Conservation (phyloP, 2,329 filamentous ascomycete species). For the Colletotrichum orbiculare region DNA sequence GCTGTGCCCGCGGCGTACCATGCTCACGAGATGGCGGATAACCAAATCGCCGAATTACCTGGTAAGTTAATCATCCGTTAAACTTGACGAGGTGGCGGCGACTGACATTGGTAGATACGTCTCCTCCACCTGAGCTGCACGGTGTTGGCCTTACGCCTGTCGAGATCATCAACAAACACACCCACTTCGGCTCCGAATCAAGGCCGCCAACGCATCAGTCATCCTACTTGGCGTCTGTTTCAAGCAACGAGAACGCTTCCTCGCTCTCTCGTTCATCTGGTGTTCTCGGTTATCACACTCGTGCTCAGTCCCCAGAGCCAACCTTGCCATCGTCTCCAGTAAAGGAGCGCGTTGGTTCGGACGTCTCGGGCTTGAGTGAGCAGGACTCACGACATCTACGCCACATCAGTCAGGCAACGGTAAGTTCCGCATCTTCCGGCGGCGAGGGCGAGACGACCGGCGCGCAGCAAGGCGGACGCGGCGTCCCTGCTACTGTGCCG, state of each 20-base stretch:
- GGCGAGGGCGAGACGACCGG: constrained; percentile 11
- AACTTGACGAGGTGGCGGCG: fast-evolving
- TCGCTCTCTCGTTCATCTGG: constrained; percentile 35
- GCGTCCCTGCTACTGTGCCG: constrained; percentile 20
- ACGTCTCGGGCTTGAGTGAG: constrained; percentile 54
- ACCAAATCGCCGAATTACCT: constrained; percentile 57
- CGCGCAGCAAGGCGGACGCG: constrained; percentile 14
- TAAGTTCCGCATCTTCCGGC: constrained; percentile 44
- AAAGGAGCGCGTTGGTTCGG: constrained; percentile 46
- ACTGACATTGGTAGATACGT: constrained; percentile 50
- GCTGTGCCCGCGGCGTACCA: constrained; percentile 31
- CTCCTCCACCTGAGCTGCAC: constrained; percentile 56
- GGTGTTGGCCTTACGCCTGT: constrained; percentile 53
- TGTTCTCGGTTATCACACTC: constrained; percentile 27
- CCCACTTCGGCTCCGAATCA: constrained; percentile 42
- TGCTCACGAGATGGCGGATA: constrained; percentile 55
- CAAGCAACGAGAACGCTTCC: constrained; percentile 36
- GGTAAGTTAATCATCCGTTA: constrained; percentile 48
- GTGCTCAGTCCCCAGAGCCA: constrained; percentile 32
- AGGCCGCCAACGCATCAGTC: constrained; percentile 43
- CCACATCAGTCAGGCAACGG: constrained; percentile 54
- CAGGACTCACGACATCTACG: constrained; percentile 53
- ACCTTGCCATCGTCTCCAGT: constrained; percentile 16
- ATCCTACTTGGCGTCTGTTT: constrained; percentile 41
- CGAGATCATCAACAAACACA: constrained; percentile 52